phyloP scores from a whole-genome alignment of 306 rosid species.

The Medicago lupulina region DNA sequence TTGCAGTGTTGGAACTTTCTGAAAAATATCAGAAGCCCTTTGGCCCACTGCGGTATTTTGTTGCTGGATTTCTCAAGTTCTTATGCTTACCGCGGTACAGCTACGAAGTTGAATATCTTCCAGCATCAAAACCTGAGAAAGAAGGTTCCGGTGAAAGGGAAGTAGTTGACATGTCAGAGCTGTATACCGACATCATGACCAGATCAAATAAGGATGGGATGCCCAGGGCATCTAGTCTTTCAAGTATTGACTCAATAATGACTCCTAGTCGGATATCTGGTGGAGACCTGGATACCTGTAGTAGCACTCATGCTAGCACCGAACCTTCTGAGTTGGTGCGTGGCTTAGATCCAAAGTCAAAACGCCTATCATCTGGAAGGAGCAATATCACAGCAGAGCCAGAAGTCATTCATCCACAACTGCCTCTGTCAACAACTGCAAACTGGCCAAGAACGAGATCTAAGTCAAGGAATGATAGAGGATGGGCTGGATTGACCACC shows the following conservation, averaged over 20 bases:
- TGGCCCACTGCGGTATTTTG: conserved; percentile 96
- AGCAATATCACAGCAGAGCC: conserved; percentile 83
- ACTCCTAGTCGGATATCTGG: conserved; percentile 95
- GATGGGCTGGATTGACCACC: conserved; percentile 88
- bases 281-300: conserved; percentile 80
- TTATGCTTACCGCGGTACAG: conserved; percentile 89
- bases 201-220: conserved; percentile 88
- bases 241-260: conserved; percentile 98
- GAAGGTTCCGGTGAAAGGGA: conserved; percentile 75
- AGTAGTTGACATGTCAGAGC: conserved; percentile 85
- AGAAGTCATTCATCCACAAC: conserved; percentile 92
- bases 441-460: conserved; percentile 99
- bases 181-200: conserved; percentile 82
- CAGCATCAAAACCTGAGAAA: conserved; percentile 71
- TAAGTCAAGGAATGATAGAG: conserved; percentile 89
- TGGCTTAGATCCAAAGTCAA: conserved; percentile 91
- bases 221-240: conserved; percentile 97
- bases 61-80: conserved; percentile 96
- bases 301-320: conserved; percentile 80
- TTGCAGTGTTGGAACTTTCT: conserved; percentile 92
- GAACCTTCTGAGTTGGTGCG: conserved; percentile 99
- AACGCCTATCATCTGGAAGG: conserved; percentile 86
- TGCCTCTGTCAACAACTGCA: conserved; percentile 91
- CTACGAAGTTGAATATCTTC: conserved; percentile 96
- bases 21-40: conserved; percentile 95